Base-by-base conservation (phyloP, 179 eudicot genomes). In the Amaranthus tricolor region DNA sequence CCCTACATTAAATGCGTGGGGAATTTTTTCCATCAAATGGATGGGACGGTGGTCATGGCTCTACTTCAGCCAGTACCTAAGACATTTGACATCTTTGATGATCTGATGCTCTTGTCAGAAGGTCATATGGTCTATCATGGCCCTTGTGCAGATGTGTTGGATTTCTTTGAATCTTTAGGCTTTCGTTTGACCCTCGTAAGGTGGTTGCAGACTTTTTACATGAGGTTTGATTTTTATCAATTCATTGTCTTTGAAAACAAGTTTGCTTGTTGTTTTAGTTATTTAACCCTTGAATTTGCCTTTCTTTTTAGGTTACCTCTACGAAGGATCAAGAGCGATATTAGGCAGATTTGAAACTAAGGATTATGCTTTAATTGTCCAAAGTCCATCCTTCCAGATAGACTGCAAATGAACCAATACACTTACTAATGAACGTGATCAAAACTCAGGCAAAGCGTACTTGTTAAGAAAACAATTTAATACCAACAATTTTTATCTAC, bases 271-370 rank as follows among this genome's bases (percentile, higher is more conserved):
- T 60, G 49, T 15, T 57, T 19, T 7, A 5, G 44, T 65, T 71
- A 58, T 31, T 51, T 67, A 1, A 13, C 31, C 71, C 74, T 48
- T 75, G 57, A 60, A 51, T 50, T 31, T 21, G 4, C 57, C 1
- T 64, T 11, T 50, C 57, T 56, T 75, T 89, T 11, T 77, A 95
- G 99, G 99, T 95, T 49, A 93, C 98, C 55, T 95, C 96, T 21
- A 85, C 55, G 86, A 95, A 93, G 79, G 99, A 93, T 76, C 99
- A 95, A 75, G 91, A 66, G 69, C 98, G 93, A 77, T 95, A 93
- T 75, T 91, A 98, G 99, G 93, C 91, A 17, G 89, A 89, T 79
- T 54, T 24, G 24, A 24, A 24, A 24, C 24, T 24, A 24, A 24
- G 24, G 24, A n/a, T 24, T 24, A 24, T 24, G 24, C 24, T 24